Evolutionary conservation across 1,139 yeast species (phyloP), one percentile per base, ranked within the genome.

Genomic region (Petasospora rhodanensis): DNA sequence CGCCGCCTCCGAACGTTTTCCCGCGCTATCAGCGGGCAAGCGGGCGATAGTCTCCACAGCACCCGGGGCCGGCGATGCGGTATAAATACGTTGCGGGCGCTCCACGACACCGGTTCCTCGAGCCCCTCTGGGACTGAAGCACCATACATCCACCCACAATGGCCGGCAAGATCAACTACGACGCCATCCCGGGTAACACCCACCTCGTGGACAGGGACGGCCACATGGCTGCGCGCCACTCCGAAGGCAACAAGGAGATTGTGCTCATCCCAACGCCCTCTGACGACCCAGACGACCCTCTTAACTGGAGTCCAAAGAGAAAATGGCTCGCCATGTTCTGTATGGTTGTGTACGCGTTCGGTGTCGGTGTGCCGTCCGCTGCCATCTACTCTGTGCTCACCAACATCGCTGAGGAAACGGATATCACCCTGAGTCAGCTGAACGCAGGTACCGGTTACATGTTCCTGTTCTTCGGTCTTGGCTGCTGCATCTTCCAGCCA

Each of bases 161-260:
- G n/a, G n/a, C n/a, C n/a, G n/a, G n/a, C n/a, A n/a, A n/a, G 13
- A 26, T 35, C 32, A 60, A 62, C 42, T 54, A 47, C 28, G 64
- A 67, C 16, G 61, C 64, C 10, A 64, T 75, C 21, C 84, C 84
- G 0, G 85, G 85, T 16, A 77, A 82, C 3, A 64, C 74, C 13
- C 76, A 72, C 34, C 58, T 77, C 28, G 71, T 77, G 14, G 81
- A 76, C 47, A 36, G 67, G 19, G 62, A 61, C 8, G 55, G 53
- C 19, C 35, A 38, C 20, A 35, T 52, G 25, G 34, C 34, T 18
- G 51, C 49, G 7, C 35, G 43, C 13, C 49, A 50, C 29, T 37
- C 49, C 13, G 46, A 49, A 20, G 50, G 46, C 5, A 40, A 47
- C 14, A 50, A 56, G 10, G 64, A 61, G 5, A 61, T 70, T 37